Conservation (phyloP, 225 moss, liverwort and hornwort species). For the Physcomitrellopsis africana region DNA sequence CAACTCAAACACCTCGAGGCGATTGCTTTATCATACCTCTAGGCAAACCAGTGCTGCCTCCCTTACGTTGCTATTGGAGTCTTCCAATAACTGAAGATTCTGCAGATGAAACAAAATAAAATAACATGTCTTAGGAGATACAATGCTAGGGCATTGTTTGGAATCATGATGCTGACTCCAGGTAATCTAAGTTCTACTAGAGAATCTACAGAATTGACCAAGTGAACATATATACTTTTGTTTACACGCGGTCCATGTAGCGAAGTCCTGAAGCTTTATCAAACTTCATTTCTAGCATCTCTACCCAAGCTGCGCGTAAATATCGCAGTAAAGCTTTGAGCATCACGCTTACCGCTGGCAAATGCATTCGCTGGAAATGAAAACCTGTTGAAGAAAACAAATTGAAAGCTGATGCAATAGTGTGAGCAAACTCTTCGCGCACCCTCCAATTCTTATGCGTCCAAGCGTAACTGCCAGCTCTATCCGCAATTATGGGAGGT, state of each 20-base stretch:
- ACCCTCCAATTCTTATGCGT: slow-evolving; percentile 84
- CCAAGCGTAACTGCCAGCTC: slow-evolving; percentile 74
- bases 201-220: background rate
- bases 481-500: slow-evolving; percentile 57
- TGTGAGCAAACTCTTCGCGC: slow-evolving; percentile 77
- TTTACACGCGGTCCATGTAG: background rate
- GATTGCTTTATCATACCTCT: slow-evolving; percentile 43
- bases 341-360: slow-evolving; percentile 46
- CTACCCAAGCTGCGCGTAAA: background rate
- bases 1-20: background rate
- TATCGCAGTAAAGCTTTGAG: background rate
- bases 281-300: background rate
- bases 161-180: background rate
- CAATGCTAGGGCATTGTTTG: background rate
- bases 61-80: slow-evolving; percentile 71
- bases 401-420: slow-evolving; percentile 73
- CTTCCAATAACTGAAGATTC: slow-evolving; percentile 68
- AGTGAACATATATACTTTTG: background rate
- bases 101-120: slow-evolving; percentile 21
- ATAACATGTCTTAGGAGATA: background rate
- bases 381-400: slow-evolving; percentile 62
- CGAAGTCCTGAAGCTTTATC: background rate
- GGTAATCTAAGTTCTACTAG: background rate
- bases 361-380: slow-evolving; percentile 58
- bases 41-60: slow-evolving; percentile 78